Conservation (phyloP, 345 rosid species). For the Turnera subulata region DNA sequence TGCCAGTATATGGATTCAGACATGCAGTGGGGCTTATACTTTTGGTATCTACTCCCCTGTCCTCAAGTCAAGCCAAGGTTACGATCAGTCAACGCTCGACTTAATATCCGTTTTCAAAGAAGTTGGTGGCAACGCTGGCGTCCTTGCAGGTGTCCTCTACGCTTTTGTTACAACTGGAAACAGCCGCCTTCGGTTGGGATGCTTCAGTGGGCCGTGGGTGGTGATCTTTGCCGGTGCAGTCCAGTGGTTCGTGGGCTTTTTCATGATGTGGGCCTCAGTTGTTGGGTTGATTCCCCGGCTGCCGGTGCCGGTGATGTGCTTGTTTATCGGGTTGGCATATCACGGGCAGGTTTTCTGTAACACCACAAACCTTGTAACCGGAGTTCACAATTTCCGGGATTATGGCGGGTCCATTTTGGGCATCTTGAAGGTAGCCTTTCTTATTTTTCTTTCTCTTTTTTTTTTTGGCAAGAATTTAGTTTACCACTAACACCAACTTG, state of each 20-base stretch:
- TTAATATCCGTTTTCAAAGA: constrained; percentile 94
- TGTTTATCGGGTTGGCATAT: constrained; percentile 62
- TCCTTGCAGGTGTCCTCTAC: constrained; percentile 77
- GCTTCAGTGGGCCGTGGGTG: too few relatives aligned
- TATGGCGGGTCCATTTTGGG: constrained; percentile 89
- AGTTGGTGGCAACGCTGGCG: constrained; percentile 86
- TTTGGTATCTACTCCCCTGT: too few relatives aligned
- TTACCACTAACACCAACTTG: too few relatives aligned
- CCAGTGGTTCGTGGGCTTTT: too few relatives aligned
- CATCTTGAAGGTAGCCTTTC: constrained; percentile 63
- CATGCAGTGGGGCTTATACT: too few relatives aligned
- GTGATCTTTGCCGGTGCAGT: too few relatives aligned
- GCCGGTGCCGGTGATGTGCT: too few relatives aligned
- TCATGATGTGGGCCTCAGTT: too few relatives aligned
- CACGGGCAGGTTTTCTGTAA: constrained; percentile 73
- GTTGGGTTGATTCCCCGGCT: too few relatives aligned
- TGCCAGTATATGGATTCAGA: too few relatives aligned
- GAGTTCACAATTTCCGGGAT: constrained; percentile 58
- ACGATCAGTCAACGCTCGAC: constrained; percentile 91
- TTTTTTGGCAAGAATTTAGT: too few relatives aligned
- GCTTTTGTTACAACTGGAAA: constrained; percentile 34
- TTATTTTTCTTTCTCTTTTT: too few relatives aligned
- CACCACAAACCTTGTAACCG: constrained; percentile 76
- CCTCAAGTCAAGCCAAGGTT: constrained; percentile 72
- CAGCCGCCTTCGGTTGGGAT: constrained; percentile 11